Conservation (phyloP, 495 filamentous ascomycete genomes). For the Aspergillus asperescens region DNA sequence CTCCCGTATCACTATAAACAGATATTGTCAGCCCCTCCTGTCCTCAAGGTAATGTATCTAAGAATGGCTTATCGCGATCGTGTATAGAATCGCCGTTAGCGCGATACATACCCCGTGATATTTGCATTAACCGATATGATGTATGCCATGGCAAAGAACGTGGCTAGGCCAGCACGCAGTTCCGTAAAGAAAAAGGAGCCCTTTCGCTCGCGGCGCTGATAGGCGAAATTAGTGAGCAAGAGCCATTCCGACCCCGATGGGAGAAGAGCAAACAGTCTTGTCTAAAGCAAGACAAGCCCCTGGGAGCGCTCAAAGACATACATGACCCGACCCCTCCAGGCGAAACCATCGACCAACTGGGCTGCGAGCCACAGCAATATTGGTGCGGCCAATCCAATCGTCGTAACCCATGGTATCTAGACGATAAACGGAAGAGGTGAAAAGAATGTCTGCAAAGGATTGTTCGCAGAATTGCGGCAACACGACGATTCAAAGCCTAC, state of each 20-base stretch:
- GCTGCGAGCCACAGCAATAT: conserved; percentile 50
- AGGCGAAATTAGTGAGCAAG: conserved; percentile 2
- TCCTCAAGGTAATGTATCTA: no score
- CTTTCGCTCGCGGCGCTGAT: conserved; percentile 58
- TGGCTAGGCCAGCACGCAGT: conserved; percentile 69
- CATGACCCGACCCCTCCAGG: conserved; percentile 69
- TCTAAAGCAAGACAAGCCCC: not conserved
- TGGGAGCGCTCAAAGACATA: conserved; percentile 35
- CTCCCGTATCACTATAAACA: conserved; percentile 50
- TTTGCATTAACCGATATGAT: conserved; percentile 71
- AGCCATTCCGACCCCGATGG: not conserved
- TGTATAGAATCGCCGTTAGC: not conserved
- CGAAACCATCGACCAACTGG: conserved; percentile 67
- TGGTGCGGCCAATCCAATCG: conserved; percentile 48
- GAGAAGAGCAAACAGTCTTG: not conserved
- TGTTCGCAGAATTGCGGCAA: not conserved
- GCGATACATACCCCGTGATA: conserved; percentile 43
- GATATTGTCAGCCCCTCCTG: not conserved
- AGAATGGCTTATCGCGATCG: not conserved
- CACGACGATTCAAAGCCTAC: not conserved
- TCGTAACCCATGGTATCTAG: conserved; percentile 29
- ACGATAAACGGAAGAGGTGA: not conserved
- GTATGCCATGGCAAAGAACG: conserved; percentile 87
- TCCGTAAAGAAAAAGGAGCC: conserved; percentile 75
- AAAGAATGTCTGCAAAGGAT: not conserved